These are phyloP conservation scores for Arxiozyma telluris DNA, from an alignment of 1,139 yeast species.

Conservation along the genomic window DNA sequence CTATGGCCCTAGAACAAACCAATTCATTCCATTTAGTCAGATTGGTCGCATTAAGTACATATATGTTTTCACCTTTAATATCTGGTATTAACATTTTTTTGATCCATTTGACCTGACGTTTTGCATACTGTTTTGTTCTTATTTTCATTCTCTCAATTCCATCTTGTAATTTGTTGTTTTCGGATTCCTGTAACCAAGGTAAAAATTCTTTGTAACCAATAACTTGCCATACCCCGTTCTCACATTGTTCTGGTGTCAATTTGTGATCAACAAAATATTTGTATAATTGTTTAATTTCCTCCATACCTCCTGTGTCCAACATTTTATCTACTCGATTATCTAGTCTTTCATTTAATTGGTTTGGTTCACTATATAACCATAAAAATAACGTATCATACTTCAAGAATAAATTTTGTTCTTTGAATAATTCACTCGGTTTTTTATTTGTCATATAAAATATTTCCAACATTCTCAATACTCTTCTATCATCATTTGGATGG, in stretches of 20 bases:
- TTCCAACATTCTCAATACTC: constrained; percentile 74
- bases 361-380: constrained; percentile 77
- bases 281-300: constrained; percentile 57
- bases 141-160: constrained; percentile 73
- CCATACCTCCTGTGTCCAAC: constrained; percentile 60
- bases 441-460: constrained; percentile 60
- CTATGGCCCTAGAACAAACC: constrained; percentile 49
- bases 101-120: constrained; percentile 90
- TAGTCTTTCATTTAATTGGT: constrained; percentile 49
- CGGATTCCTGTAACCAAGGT: constrained; percentile 51
- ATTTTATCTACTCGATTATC: constrained; percentile 77
- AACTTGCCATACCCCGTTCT: constrained; percentile 86
- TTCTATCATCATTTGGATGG: constrained; percentile 82
- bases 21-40: constrained; percentile 46
- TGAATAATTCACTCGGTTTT: constrained; percentile 63
- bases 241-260: constrained; percentile 37
- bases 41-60: constrained; percentile 70
- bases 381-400: constrained; percentile 61
- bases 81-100: constrained; percentile 60
- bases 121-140: constrained; percentile 80
- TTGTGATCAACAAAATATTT: constrained; percentile 31
- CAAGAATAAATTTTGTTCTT: constrained; percentile 50
- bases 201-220: constrained; percentile 91
- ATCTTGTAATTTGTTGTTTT: constrained; percentile 31
- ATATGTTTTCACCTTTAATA: constrained; percentile 53